Evolutionary conservation across 352 stramenopile species (phyloP), one percentile per base, ranked within the genome.

Genomic region (Phytophthora aleatoria): DNA sequence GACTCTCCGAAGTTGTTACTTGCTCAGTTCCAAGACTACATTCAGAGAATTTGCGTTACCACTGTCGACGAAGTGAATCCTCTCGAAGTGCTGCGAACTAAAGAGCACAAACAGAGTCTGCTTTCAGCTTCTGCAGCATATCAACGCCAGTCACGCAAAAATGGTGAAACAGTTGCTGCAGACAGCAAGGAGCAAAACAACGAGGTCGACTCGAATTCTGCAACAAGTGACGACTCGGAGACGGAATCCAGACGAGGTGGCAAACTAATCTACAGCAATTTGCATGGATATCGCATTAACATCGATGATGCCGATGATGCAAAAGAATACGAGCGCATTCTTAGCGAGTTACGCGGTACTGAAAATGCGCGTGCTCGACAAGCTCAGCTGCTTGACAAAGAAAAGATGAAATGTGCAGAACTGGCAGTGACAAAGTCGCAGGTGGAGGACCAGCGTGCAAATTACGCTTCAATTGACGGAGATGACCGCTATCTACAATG

Each of bases 241-340:
- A 33, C n/a, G 5, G 54, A 62, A 31, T 48, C 44, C 3, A 64
- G 20, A 42, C 51, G 10, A 58, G 50, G 27, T 28, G 61, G 42
- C 5, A 66, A 69, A 11, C 61, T 83, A 28, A 73, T 89, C 24
- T 96, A 92, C 64, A 96, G 87, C 59, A 94, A 94, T 26, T 62
- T 94, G 1, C 87, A 94, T 49, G 87, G 87, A 0, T 81, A 91
- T 52, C 83, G 87, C 4, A 93, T 96, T 52, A 77, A 57, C 5
- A 56, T 94, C 12, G 77, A 87, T 27, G 68, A 90, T 41, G 61
- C 77, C 2, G 60, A 92, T 42, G 87, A 95, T 52, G 56, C 74
- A 3, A 61, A 59, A 33, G 79, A 91, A 43, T 95, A 95, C 53
- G 80, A 92, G 30, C 73, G 84, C 0, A 95, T 95, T 65, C 47